Evolutionary conservation across 2,329 filamentous ascomycete species (phyloP), one percentile per base, ranked within the genome.

Genomic region (Cryphonectria parasitica): DNA sequence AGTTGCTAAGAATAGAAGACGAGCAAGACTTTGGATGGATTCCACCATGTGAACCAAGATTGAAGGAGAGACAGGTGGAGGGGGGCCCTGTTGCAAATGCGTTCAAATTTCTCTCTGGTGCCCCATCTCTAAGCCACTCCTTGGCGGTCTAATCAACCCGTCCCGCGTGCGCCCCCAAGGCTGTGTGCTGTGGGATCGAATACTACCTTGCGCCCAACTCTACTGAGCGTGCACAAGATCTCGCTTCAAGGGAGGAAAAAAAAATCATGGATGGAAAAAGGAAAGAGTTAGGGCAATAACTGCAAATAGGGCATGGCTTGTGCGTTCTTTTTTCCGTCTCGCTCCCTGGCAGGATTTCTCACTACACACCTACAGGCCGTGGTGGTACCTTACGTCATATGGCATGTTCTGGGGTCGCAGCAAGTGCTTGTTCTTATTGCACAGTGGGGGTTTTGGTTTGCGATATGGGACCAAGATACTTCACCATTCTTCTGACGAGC

Each of bases 31-130:
- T n/a, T 1, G 15, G 6, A 19, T 58, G 54, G 54, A n/a, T 15
- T n/a, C 36, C 41, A 36, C 11, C 22, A 39, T 39, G 58, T 39
- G 7, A 34, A 19, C n/a, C 34, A 31, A 64, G 39, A 64, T 45
- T 45, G 39, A 28, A 64, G 61, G 61, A 64, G 61, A 64, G 61
- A 64, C 13, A 28, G 61, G 61, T 64, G 61, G 61, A 64, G 61
- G 61, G 28, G 54, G 45, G 7, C 58, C 31, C 58, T 62, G 58
- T 11, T 62, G 58, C 58, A 61, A 15, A 6, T 39, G 13, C 61
- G 39, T 43, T 39, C 19, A 43, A 28, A 64, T 25, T 39, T 62
- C 61, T 64, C 25, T 31, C 36, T 17, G 28, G 19, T 17, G 36
- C 34, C 36, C n/a, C 61, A 34, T 64, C 61, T 64, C 61, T 19